phyloP scores from a whole-genome alignment of 257 asterid genomes.

The Gardenia jasminoides region DNA sequence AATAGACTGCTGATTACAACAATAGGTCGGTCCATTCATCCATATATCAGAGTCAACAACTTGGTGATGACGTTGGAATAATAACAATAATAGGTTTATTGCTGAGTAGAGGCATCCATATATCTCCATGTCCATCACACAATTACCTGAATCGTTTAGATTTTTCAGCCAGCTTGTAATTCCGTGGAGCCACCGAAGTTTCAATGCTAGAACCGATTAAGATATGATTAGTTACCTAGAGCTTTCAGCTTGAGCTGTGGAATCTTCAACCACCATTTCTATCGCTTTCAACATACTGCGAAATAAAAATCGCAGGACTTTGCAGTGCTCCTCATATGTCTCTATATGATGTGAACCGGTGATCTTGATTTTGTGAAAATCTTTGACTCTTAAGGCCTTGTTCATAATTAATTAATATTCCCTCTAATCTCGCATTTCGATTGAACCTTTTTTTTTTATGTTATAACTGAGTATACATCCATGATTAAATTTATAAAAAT shows the following conservation, averaged over 20 bases:
- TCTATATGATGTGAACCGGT: no score
- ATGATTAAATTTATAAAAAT: no score
- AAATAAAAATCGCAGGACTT: background rate
- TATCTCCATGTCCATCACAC: background rate
- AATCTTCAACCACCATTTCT: background rate
- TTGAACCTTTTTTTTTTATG: no score
- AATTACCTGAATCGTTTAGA: background rate
- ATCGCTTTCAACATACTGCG: background rate
- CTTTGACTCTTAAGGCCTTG: no score
- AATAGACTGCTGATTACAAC: no score
- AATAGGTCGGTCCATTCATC: background rate
- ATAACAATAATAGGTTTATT: no score
- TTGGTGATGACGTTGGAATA: slow-evolving; percentile 1
- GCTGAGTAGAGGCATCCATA: background rate
- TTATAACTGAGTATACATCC: no score
- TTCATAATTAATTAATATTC: no score
- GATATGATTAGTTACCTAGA: background rate
- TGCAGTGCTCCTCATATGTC: no score
- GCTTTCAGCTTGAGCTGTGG: background rate
- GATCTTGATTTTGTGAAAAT: no score
- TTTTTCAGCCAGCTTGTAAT: background rate
- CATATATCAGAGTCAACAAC: no score
- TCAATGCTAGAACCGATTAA: background rate
- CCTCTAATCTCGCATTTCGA: no score
- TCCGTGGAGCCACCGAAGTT: background rate